Percentiles rank a stretch among this genome's conserved stretches.
These are phyloP conservation scores for Pogostemon cablin DNA, from an alignment of 257 asterid genomes.

Conservation along the genomic window DNA sequence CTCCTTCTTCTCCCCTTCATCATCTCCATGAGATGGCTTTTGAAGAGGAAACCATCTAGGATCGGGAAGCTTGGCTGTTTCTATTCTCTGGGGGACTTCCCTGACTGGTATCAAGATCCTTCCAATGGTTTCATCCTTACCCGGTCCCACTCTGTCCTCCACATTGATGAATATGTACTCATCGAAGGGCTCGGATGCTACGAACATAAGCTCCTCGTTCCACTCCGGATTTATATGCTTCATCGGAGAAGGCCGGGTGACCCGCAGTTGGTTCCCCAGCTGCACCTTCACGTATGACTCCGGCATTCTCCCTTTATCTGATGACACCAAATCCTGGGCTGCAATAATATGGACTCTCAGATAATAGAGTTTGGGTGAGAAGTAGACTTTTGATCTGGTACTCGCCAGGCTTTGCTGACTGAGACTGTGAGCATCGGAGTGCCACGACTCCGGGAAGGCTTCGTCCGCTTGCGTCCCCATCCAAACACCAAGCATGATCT, in stretches of 20 bases:
- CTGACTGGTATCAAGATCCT: conserved; percentile 56
- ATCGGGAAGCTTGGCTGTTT: conserved; percentile 57
- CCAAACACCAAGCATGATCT: conserved; percentile 95
- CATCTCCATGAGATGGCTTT: conserved; percentile 57
- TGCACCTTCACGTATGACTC: conserved; percentile 63
- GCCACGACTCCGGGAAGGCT: conserved; percentile 90
- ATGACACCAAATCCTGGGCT: conserved; percentile 80
- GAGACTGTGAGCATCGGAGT: conserved; percentile 74
- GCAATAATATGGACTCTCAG: conserved; percentile 71
- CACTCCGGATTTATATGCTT: conserved; percentile 69
- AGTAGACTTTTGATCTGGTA: conserved; percentile 80
- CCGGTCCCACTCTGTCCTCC: conserved; percentile 66
- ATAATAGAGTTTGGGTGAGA: conserved; percentile 73
- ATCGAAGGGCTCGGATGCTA: conserved; percentile 88
- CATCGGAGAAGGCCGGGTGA: conserved; percentile 60
- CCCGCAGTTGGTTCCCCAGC: conserved; percentile 66
- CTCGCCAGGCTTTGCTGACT: conserved; percentile 65
- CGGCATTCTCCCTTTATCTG: conserved; percentile 58
- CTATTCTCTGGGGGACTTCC: conserved; percentile 58
- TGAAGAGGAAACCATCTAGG: conserved; percentile 72
- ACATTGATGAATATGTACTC: conserved; percentile 68
- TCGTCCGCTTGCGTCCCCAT: conserved; percentile 98
- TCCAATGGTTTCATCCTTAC: conserved; percentile 71
- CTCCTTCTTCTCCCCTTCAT: conserved; percentile 64
- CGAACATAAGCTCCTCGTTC: conserved; percentile 93